A percentile compares a stretch with the other conserved stretches of the same genome.
Evolutionary conservation across 805 yeast species (phyloP).

Genomic region (Yamadazyma paraphyllophila): DNA sequence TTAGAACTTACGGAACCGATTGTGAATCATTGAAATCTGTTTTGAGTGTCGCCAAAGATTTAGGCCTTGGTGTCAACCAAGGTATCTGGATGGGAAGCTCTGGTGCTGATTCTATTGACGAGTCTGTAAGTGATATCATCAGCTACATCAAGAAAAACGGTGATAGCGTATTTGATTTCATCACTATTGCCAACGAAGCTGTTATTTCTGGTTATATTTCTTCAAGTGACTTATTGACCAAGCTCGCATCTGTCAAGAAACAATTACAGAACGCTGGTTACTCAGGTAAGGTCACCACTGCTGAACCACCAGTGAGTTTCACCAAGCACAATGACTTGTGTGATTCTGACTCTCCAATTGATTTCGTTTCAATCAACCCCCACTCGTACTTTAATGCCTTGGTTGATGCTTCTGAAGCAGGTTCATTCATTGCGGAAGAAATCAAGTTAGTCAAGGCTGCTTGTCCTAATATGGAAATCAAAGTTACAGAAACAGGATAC

Average conservation of each 20-base stretch:
- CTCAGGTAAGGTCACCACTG: constrained; percentile 71
- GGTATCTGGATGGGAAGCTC: constrained; percentile 74
- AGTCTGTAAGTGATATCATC: constrained; percentile 53
- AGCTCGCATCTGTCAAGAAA: constrained; percentile 63
- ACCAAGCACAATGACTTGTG: constrained; percentile 66
- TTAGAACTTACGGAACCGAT: constrained; percentile 86
- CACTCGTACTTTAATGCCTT: constrained; percentile 77
- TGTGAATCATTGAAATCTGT: constrained; percentile 69
- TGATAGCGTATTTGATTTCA: constrained; percentile 74
- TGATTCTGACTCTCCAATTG: constrained; percentile 58
- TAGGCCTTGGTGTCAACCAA: constrained; percentile 76
- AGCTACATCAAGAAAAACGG: constrained; percentile 44
- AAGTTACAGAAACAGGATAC: constrained; percentile 86
- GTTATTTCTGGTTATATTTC: constrained; percentile 60
- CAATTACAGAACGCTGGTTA: constrained; percentile 68
- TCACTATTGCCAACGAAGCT: constrained; percentile 91
- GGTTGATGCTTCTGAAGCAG: constrained; percentile 65
- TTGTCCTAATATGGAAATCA: constrained; percentile 56
- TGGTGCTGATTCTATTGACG: constrained; percentile 72
- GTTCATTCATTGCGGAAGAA: constrained; percentile 67
- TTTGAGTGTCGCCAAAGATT: constrained; percentile 52
- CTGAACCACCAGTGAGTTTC: constrained; percentile 85
- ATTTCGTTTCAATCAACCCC: constrained; percentile 82
- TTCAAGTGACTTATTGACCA: constrained; percentile 58
- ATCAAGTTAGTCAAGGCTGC: constrained; percentile 48